Evolutionary conservation across 768 basidiomycete species (phyloP).

Genomic region (Lactarius akahatsu): DNA sequence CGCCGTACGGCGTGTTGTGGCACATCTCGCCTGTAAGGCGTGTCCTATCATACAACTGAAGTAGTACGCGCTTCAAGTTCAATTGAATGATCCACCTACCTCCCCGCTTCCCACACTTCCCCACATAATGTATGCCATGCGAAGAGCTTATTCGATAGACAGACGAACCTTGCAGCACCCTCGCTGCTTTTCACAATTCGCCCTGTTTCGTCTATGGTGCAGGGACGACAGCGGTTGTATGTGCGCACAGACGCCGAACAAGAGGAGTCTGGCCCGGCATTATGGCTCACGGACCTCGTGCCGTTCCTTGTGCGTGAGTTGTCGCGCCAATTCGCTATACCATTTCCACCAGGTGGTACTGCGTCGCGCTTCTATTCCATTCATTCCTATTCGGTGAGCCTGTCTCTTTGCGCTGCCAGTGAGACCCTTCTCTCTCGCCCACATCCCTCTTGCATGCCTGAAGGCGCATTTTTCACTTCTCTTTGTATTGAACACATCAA

Average conservation of each 20-base stretch:
- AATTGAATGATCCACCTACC: constrained; percentile 2
- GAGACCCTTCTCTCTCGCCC: neutral
- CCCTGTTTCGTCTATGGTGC: neutral
- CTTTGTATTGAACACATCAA: neutral
- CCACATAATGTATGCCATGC: constrained; percentile 8
- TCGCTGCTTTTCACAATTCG: neutral
- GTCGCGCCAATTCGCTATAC: neutral
- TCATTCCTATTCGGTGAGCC: constrained; percentile 5
- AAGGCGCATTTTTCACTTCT: neutral
- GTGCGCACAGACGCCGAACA: neutral
- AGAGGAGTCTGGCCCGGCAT: neutral
- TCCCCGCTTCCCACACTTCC: constrained; percentile 16
- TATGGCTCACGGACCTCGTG: constrained; percentile 6
- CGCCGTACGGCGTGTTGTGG: constrained; percentile 1
- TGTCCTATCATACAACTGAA: neutral
- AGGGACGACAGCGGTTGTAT: neutral
- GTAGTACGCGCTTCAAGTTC: neutral
- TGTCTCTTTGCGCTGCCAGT: neutral
- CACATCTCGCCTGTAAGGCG: neutral
- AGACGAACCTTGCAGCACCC: neutral
- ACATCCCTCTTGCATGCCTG: neutral
- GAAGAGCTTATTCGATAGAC: neutral
- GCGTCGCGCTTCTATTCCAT: constrained; percentile 18
- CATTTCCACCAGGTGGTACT: constrained; percentile 3
- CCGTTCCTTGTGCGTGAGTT: constrained; percentile 1